phyloP scores from a whole-genome alignment of 768 basidiomycete genomes.

The Russula griseocarnosa region DNA sequence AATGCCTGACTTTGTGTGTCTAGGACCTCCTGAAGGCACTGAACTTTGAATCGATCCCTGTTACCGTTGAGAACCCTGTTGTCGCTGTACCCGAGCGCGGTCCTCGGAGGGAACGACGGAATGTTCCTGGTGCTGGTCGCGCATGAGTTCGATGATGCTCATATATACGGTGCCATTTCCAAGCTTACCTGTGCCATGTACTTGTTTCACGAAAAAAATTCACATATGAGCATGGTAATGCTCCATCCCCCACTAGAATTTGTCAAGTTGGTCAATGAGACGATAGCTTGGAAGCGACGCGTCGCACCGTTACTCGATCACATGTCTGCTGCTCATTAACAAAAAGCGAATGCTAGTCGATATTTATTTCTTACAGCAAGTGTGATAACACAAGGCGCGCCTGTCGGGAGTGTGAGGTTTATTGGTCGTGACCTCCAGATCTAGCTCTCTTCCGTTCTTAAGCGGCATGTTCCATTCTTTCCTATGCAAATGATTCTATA shows the following conservation, averaged over 20 bases:
- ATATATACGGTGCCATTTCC: constrained; percentile 11
- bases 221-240: not conserved
- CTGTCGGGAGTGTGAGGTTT: not conserved
- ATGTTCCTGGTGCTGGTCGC: constrained; percentile 76
- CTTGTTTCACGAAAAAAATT: constrained; percentile 10
- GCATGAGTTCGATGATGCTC: constrained; percentile 30
- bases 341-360: too few species aligned
- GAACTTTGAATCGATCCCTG: constrained; percentile 91
- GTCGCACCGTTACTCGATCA: not conserved
- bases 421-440: not conserved
- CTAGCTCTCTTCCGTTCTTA: too few species aligned
- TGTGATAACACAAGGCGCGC: not conserved
- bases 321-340: not conserved
- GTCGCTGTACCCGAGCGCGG: constrained; percentile 65
- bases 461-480: not conserved
- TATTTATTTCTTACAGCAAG: not conserved
- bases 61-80: constrained; percentile 64
- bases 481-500: constrained; percentile 7
- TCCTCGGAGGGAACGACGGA: constrained; percentile 69
- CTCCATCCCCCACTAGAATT: not conserved
- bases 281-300: not conserved
- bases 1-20: constrained; percentile 7
- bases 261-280: not conserved
- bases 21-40: constrained; percentile 85
- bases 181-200: constrained; percentile 12